These are phyloP conservation scores for Linum tenue DNA, from an alignment of 345 rosid genomes.

Conservation along the genomic window DNA sequence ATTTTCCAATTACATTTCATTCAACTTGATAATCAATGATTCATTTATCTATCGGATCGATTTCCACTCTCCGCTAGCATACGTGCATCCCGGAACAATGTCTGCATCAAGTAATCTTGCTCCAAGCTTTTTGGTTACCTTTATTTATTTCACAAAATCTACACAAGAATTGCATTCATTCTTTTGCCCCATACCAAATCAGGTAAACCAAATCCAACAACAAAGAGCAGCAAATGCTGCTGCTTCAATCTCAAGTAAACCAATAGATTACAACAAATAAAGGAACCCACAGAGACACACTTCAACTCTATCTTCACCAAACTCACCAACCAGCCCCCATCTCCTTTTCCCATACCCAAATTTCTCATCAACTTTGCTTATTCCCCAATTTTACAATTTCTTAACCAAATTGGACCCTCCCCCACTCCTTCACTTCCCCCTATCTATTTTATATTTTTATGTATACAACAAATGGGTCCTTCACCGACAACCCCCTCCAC, in stretches of 20 bases:
- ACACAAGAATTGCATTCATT: neutral
- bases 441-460: conserved; percentile 11
- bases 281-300: conserved; percentile 15
- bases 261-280: conserved; percentile 27
- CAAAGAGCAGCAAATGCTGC: conserved; percentile 21
- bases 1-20: too few species aligned
- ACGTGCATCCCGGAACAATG: too few species aligned
- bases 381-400: conserved; percentile 29
- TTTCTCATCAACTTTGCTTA: conserved; percentile 23
- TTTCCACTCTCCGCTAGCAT: too few species aligned
- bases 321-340: conserved; percentile 20
- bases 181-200: conserved; percentile 5
- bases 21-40: too few species aligned
- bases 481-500: conserved; percentile 15
- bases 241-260: conserved; percentile 34
- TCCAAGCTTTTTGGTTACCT: neutral
- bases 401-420: conserved; percentile 13
- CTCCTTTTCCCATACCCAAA: conserved; percentile 15
- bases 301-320: conserved; percentile 11
- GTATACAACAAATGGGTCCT: conserved; percentile 27
- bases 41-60: too few species aligned
- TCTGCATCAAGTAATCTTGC: too few species aligned
- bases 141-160: too few species aligned
- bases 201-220: conserved; percentile 14
- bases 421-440: neutral